Evolutionary conservation across 306 rosid genomes (phyloP), one percentile per base, ranked within the genome.

Genomic region (Crotalaria pallida): DNA sequence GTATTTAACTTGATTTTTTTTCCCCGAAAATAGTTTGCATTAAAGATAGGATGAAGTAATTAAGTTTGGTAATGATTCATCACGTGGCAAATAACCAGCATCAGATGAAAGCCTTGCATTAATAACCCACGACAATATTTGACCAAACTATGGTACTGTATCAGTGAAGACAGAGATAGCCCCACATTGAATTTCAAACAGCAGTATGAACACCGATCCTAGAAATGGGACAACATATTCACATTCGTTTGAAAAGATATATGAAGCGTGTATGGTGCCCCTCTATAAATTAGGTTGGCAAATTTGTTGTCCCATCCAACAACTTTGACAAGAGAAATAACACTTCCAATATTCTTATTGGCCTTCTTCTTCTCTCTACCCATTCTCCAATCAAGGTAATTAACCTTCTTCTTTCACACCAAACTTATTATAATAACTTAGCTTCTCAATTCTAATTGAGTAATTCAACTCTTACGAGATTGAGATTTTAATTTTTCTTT

Each of bases 121-220:
- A 34, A 81, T 80, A 78, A 79, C 80, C 76, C 86, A 73, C 13
- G 57, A 55, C 86, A 73, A 10, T 61, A 55, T 78, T 85, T 86
- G 89, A 88, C 91, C 84, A 68, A 52, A 65, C 33, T n/a, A n/a
- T n/a, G n/a, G n/a, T n/a, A 6, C 10, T 2, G 13, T 19, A 19
- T 67, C 19, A 76, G 34, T 31, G 52, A 53, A 78, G 21, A 70
- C 45, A 70, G 12, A 8, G 58, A 23, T 43, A 40, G 33, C 17
- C 83, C 83, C 63, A 16, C 58, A 33, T 49, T 31, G 36, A 31
- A 31, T 31, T 31, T 73, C 48, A 74, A 70, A 76, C 74, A 11
- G 5, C 1, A 80, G 83, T 55, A 56, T 45, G 15, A 40, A 52
- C 65, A 58, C 65, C 3, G 5, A 38, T 73, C 80, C 55, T 49